These are phyloP conservation scores for Diddensiella santjacobensis DNA, from an alignment of 805 yeast genomes.

Conservation along the genomic window DNA sequence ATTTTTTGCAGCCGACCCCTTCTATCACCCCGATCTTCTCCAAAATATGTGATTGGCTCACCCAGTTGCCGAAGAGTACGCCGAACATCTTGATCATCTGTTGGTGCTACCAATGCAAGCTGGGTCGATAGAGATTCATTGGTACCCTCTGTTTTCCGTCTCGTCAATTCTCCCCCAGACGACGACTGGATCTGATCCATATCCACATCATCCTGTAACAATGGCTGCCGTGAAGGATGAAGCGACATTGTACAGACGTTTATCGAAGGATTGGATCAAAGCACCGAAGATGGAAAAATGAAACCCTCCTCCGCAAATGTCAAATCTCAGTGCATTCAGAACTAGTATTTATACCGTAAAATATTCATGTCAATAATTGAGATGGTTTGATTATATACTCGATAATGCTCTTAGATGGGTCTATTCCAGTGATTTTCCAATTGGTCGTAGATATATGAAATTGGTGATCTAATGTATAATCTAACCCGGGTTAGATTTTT, in stretches of 20 bases:
- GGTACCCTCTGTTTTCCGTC: conserved; percentile 10
- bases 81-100: conserved; percentile 62
- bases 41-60: conserved; percentile 54
- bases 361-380: too few species aligned
- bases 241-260: conserved; percentile 14
- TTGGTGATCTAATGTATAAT: too few species aligned
- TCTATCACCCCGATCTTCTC: conserved; percentile 60
- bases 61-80: conserved; percentile 44
- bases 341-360: too few species aligned
- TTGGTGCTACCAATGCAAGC: conserved; percentile 45
- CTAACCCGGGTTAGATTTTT: too few species aligned
- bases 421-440: too few species aligned
- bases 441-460: too few species aligned
- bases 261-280: too few species aligned
- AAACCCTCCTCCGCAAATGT: not conserved
- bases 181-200: conserved; percentile 15
- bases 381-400: too few species aligned
- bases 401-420: too few species aligned
- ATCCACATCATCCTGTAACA: conserved; percentile 13
- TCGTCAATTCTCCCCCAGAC: not conserved
- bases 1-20: conserved; percentile 54
- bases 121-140: conserved; percentile 12
- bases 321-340: too few species aligned
- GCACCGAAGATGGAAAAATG: too few species aligned
- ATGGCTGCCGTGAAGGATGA: conserved; percentile 16